A percentile compares a stretch with the other conserved stretches of the same genome.
Conservation (phyloP, 2,329 filamentous ascomycete genomes). For the Exophiala spinifera region DNA sequence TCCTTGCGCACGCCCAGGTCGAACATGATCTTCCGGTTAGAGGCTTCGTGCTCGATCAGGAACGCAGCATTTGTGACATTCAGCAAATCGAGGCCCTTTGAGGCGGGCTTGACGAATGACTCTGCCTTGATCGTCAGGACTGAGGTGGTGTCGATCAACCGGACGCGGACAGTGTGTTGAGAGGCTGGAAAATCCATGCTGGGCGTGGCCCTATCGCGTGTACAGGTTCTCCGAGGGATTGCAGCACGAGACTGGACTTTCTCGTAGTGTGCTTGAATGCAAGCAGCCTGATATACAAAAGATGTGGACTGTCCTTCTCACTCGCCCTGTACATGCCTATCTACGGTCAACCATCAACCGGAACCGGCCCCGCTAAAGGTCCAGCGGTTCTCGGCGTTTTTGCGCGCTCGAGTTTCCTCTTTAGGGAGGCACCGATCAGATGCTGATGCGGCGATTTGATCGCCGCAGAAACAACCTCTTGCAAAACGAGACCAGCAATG, state of each 20-base stretch:
- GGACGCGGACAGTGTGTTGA: constrained; percentile 4
- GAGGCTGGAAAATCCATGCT: not conserved
- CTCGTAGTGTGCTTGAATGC: too few species aligned
- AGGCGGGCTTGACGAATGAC: constrained; percentile 17
- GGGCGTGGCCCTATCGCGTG: not conserved
- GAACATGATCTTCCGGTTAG: constrained; percentile 28
- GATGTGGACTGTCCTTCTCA: too few species aligned
- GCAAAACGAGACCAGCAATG: too few species aligned
- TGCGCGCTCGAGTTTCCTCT: too few species aligned
- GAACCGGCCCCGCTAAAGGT: too few species aligned
- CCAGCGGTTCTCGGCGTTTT: too few species aligned
- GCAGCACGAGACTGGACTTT: not conserved
- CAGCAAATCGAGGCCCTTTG: constrained; percentile 15
- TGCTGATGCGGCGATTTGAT: too few species aligned
- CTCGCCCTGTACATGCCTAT: too few species aligned
- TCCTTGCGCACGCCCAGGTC: constrained; percentile 36
- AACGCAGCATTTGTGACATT: constrained; percentile 18
- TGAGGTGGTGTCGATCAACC: constrained; percentile 15
- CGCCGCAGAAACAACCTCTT: too few species aligned
- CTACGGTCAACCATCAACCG: too few species aligned
- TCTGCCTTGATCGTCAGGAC: constrained; percentile 17
- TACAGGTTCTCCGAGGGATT: not conserved
- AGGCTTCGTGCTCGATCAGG: constrained; percentile 17
- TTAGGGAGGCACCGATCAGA: too few species aligned
- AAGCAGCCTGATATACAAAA: too few species aligned